Base-by-base conservation (phyloP, 176 grass and related monocot species). In the Cenchrus purpureus region DNA sequence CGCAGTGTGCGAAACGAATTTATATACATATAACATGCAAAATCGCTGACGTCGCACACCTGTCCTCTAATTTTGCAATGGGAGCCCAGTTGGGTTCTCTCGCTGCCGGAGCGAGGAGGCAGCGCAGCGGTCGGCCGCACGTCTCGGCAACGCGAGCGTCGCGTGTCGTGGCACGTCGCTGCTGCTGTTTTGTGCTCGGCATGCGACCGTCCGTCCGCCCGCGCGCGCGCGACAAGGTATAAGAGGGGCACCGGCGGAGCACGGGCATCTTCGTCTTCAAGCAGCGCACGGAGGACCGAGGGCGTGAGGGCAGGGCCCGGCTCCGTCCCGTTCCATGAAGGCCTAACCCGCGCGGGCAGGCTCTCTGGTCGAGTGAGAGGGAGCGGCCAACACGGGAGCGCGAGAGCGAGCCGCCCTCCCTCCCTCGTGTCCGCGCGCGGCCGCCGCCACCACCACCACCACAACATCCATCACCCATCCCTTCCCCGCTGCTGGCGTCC, bases 301-400 rank as follows among this genome's bases (percentile, higher is more conserved):
- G 85, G 80, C 76, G 61, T 40, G 57, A 84, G 62, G 71, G 74
- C 46, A 69, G 10, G 75, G 78, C 71, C 58, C 83, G 62, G 70
- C 72, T 79, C 83, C 82, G 60, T 34, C 62, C 74, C 74, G 74
- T 71, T 85, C 68, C 77, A 57, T 80, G 77, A 74, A 56, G 85
- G 68, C 77, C 85, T 82, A 57, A 37, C 46, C 85, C 14, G 49
- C 44, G 31, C 77, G 32, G 84, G 69, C 78, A 40, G 85, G 72
- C 73, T 42, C n/a, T 46, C 4, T 9, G 37, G 37, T 46, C 45
- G 8, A 8, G 65, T 34, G 12, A 16, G 19, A 29, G 50, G 8
- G 65, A 20, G 79, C 51, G 49, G 77, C 20, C 60, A 11, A 15
- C 49, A 25, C 49, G 65, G 34, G 83, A 15, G 52, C 49, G 71